These are phyloP conservation scores for Cutaneotrichosporon daszewskae DNA, from an alignment of 1,284 basidiomycete species.

Conservation along the genomic window DNA sequence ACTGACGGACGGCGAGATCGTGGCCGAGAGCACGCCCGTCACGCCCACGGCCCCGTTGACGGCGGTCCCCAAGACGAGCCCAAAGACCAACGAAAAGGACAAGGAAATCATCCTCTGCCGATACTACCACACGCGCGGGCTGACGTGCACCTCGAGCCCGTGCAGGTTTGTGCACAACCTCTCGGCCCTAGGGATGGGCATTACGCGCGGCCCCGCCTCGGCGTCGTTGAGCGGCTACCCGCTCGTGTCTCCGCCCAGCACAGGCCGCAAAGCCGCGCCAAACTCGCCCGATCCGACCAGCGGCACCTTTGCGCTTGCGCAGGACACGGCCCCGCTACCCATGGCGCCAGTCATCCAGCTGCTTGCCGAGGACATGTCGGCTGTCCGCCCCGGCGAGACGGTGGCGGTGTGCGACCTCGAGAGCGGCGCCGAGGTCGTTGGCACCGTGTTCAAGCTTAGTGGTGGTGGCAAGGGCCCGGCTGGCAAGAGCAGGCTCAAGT, in stretches of 20 bases:
- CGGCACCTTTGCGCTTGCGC: constrained; percentile 37
- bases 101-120: constrained; percentile 43
- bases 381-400: constrained; percentile 8
- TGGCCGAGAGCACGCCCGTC: constrained; percentile 28
- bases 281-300: constrained; percentile 22
- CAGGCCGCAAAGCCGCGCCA: neutral
- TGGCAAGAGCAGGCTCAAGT: constrained; percentile 41
- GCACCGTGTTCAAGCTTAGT: constrained; percentile 42
- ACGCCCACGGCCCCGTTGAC: constrained; percentile 15
- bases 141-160: constrained; percentile 47
- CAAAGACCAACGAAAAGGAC: constrained; percentile 12
- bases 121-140: constrained; percentile 46
- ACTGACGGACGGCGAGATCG: constrained; percentile 26
- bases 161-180: constrained; percentile 47
- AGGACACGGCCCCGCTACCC: constrained; percentile 15
- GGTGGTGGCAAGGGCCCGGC: constrained; percentile 45
- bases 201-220: neutral
- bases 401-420: constrained; percentile 28
- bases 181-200: constrained; percentile 1
- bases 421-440: constrained; percentile 32
- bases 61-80: neutral
- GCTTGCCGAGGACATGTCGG: constrained; percentile 4
- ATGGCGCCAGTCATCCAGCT: constrained; percentile 2
- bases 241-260: neutral
- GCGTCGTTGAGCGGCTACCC: neutral